Base-by-base conservation (phyloP, 75 land plant species). In the Chamaecyparis obtusa region DNA sequence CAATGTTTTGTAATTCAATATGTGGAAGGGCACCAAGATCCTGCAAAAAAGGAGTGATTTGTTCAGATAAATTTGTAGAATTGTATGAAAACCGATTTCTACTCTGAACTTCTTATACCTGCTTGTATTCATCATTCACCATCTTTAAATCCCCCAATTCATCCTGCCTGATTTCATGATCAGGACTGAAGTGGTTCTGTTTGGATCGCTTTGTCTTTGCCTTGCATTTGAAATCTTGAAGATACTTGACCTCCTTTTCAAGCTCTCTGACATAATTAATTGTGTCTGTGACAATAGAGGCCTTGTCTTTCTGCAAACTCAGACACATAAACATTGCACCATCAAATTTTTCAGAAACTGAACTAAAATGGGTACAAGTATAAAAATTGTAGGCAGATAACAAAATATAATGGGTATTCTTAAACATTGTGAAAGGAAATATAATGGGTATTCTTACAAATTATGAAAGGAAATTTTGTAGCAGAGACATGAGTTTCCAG, bases 251-350 rank as follows among this genome's bases (percentile, higher is more conserved):
- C 88, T 81, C 80, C 90, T 88, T 92, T 87, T 92, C 93, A 19
- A 92, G 90, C 86, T 92, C 93, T 67, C 84, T 33, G 17, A 92
- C 92, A 55, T 92, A 92, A 74, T 86, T 88, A 24, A 92, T 92
- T 35, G 93, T 90, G 64, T 90, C 90, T 41, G 76, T 72, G 14
- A 72, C 93, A 27, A 92, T 92, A 13, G 93, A 92, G 16, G 91
- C 93, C 75, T 92, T 92, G 88, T 92, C 93, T n/a, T 92, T 92
- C 91, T 92, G 88, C 37, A 24, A 55, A 36, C 13, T 35, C 79
- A 43, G 33, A 9, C 10, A 33, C 36, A 71, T 7, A 72, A 79
- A 41, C 46, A 79, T 17, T 11, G 21, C 2, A 79, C 9, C 11
- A 8, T 79, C 33, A 72, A 10, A 72, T 72, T 79, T 43, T 79